Percentiles rank a stretch among this genome's conserved stretches.
Conservation (phyloP, 2,329 filamentous ascomycete genomes). For the Alternaria consortialis region DNA sequence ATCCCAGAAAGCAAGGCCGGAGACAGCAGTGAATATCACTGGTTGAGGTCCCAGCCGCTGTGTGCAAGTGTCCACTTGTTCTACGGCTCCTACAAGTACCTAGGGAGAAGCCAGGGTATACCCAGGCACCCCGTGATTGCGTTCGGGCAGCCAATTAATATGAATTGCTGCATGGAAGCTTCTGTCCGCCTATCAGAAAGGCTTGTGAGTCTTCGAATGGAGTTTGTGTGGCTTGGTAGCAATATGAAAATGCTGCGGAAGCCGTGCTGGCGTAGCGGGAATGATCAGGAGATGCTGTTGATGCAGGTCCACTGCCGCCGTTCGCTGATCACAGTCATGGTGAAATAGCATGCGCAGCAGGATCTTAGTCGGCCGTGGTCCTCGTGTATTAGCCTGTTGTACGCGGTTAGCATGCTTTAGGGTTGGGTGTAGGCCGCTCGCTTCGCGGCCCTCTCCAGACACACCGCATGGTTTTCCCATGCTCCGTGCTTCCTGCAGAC, state of each 20-base stretch:
- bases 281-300: slow-evolving; percentile 32
- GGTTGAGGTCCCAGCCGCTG: slow-evolving; percentile 1
- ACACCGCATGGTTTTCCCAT: slow-evolving; percentile 21
- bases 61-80: slow-evolving; percentile 27
- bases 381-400: slow-evolving; percentile 43
- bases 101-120: slow-evolving; percentile 25
- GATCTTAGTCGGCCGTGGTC: slow-evolving; percentile 21
- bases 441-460: slow-evolving; percentile 27
- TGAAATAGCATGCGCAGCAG: slow-evolving; percentile 26
- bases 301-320: slow-evolving; percentile 45
- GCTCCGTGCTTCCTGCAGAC: slow-evolving; percentile 41
- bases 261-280: slow-evolving; percentile 26
- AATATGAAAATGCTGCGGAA: slow-evolving; percentile 35
- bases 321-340: slow-evolving; percentile 30
- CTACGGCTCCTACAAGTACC: slow-evolving; percentile 32
- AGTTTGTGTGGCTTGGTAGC: slow-evolving; percentile 34
- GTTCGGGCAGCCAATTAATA: slow-evolving; percentile 39
- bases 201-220: slow-evolving; percentile 23
- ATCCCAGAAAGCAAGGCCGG: slow-evolving; percentile 5
- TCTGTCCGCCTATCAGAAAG: slow-evolving; percentile 31
- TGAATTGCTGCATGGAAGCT: slow-evolving; percentile 32
- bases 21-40: slow-evolving; percentile 1
- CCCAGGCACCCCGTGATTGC: slow-evolving; percentile 24
- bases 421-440: slow-evolving; percentile 19
- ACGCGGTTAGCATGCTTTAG: slow-evolving; percentile 29